Conservation (phyloP, 2,329 filamentous ascomycete species). For the Diaporthe caulivora region DNA sequence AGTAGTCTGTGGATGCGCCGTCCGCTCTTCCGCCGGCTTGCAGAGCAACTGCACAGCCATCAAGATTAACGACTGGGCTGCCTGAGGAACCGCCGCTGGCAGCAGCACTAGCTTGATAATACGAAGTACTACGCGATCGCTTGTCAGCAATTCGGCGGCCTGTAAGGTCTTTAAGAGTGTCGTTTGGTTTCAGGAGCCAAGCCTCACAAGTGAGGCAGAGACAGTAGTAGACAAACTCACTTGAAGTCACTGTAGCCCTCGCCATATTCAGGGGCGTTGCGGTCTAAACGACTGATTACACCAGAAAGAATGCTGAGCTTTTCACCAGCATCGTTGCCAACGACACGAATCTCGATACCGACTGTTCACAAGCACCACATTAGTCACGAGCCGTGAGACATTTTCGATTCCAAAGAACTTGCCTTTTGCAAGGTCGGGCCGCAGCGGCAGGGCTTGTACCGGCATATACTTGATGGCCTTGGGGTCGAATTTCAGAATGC, state of each 20-base stretch:
- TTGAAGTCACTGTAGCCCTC: slow-evolving; percentile 96
- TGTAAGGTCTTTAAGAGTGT: background rate
- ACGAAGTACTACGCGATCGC: slow-evolving; percentile 69
- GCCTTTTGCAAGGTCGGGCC: slow-evolving; percentile 85
- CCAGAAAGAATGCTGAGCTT: slow-evolving; percentile 98
- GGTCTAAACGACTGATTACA: slow-evolving; percentile 94
- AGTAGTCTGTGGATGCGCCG: slow-evolving; percentile 97
- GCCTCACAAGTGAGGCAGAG: background rate
- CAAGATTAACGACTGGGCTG: slow-evolving; percentile 95
- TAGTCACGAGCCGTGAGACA: slow-evolving; percentile 38
- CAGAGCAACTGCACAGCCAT: slow-evolving; percentile 90
- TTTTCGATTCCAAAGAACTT: slow-evolving; percentile 36
- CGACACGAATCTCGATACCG: slow-evolving; percentile 93
- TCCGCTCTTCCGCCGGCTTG: slow-evolving; percentile 95
- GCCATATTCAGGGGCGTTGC: slow-evolving; percentile 97
- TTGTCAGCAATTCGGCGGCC: background rate
- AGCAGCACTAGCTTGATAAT: slow-evolving; percentile 97
- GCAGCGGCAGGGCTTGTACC: slow-evolving; percentile 81
- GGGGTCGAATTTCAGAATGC: slow-evolving; percentile 95
- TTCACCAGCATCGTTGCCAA: slow-evolving; percentile 98
- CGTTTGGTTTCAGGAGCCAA: background rate
- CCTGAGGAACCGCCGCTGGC: slow-evolving; percentile 98
- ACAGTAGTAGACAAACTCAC: slow-evolving; percentile 33
- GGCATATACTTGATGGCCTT: slow-evolving; percentile 98
- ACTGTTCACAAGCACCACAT: slow-evolving; percentile 62